These are phyloP conservation scores for Pseudoscleropodium purum DNA, from an alignment of 225 moss, liverwort and hornwort genomes.

Conservation along the genomic window DNA sequence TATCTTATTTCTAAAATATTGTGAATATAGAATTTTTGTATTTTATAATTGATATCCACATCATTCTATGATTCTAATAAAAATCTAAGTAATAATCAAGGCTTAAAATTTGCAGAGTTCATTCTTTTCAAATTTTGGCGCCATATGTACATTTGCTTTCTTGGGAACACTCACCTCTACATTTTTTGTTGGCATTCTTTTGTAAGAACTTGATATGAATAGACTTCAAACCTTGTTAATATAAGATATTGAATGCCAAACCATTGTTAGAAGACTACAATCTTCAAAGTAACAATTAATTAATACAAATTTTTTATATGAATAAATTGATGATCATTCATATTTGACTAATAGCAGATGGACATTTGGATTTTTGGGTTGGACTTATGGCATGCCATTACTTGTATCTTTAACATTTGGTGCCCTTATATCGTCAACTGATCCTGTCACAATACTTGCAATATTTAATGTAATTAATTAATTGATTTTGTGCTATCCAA, in stretches of 20 bases:
- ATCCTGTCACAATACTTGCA: slow-evolving; percentile 86
- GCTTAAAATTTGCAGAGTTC: slow-evolving; percentile 24
- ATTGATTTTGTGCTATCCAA: neutral
- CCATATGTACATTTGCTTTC: slow-evolving; percentile 72
- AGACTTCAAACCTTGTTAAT: neutral
- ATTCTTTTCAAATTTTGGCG: slow-evolving; percentile 86
- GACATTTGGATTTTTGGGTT: slow-evolving; percentile 67
- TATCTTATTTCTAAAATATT: no score
- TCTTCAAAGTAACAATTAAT: neutral
- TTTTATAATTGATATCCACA: neutral
- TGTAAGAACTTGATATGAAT: slow-evolving; percentile 23
- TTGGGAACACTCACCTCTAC: slow-evolving; percentile 69
- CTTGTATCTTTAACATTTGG: slow-evolving; percentile 80
- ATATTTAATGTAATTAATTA: slow-evolving; percentile 59
- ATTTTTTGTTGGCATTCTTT: slow-evolving; percentile 51
- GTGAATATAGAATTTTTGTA: no score
- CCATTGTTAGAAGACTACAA: no score
- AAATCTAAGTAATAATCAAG: no score
- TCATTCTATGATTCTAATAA: fast-evolving
- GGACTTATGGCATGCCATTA: slow-evolving; percentile 85
- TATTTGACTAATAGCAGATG: slow-evolving; percentile 16
- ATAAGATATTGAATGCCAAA: neutral
- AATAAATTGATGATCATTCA: neutral
- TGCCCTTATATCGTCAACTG: slow-evolving; percentile 85
- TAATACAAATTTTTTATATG: neutral